These are phyloP conservation scores for Panaeolus papilionaceus DNA, from an alignment of 768 basidiomycete species.

Conservation along the genomic window DNA sequence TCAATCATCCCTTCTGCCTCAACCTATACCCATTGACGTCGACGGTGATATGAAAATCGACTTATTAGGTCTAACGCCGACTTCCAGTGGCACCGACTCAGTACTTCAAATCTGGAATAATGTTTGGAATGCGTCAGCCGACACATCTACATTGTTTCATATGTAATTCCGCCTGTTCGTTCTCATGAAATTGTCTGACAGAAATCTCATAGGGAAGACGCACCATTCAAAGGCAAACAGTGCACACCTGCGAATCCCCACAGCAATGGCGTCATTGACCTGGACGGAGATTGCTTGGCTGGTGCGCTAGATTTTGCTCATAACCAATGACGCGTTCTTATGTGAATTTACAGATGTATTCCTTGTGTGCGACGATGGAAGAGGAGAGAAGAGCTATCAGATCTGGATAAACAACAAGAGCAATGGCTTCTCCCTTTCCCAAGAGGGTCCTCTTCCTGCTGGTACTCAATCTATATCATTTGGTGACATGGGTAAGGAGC, in stretches of 20 bases:
- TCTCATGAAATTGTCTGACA: constrained; percentile 8
- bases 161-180: constrained; percentile 54
- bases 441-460: constrained; percentile 70
- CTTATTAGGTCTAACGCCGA: constrained; percentile 70
- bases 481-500: constrained; percentile 80
- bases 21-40: constrained; percentile 88
- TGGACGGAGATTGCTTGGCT: constrained; percentile 95
- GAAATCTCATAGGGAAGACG: constrained; percentile 50
- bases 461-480: constrained; percentile 85
- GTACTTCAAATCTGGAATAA: constrained; percentile 82
- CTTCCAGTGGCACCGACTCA: constrained; percentile 39
- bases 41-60: constrained; percentile 92
- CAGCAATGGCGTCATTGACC: constrained; percentile 92
- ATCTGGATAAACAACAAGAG: constrained; percentile 92
- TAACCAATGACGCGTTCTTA: neutral
- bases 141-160: constrained; percentile 61
- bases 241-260: constrained; percentile 90
- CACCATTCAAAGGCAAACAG: constrained; percentile 64
- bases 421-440: constrained; percentile 73
- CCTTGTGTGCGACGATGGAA: constrained; percentile 78
- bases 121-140: constrained; percentile 67
- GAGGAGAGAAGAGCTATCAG: constrained; percentile 72
- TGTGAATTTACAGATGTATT: constrained; percentile 70
- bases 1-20: constrained; percentile 70
- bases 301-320: constrained; percentile 47